Percentiles rank a stretch among this genome's conserved stretches.
phyloP scores from a whole-genome alignment of 78 protist species.

The Creolimax fragrantissima region DNA sequence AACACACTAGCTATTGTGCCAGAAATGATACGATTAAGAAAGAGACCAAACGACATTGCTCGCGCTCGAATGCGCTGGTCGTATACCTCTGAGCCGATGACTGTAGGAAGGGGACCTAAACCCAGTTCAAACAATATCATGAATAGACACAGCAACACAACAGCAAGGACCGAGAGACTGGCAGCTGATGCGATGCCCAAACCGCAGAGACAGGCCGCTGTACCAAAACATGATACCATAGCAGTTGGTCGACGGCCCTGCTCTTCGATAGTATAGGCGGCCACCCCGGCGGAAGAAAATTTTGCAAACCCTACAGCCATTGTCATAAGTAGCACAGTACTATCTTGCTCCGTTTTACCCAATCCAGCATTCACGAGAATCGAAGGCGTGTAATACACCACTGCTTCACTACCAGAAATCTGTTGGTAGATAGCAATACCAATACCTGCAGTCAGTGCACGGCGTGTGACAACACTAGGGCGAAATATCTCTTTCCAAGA shows the following conservation, averaged over 20 bases:
- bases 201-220: not conserved
- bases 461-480: not conserved
- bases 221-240: not conserved
- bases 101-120: not conserved
- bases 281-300: not conserved
- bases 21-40: not conserved
- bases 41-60: not conserved
- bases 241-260: not conserved
- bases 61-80: not conserved
- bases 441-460: not conserved
- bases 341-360: not conserved
- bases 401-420: not conserved
- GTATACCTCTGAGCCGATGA: not conserved
- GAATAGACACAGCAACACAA: not conserved
- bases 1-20: not conserved
- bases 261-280: not conserved
- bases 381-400: not conserved
- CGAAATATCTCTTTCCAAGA: not conserved
- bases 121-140: not conserved
- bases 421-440: not conserved
- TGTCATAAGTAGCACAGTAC: not conserved
- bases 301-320: not conserved
- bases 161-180: not conserved
- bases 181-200: not conserved
- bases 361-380: not conserved